phyloP scores from a whole-genome alignment of 192 early-diverging fungal genomes.

The Coemansia sp. region DNA sequence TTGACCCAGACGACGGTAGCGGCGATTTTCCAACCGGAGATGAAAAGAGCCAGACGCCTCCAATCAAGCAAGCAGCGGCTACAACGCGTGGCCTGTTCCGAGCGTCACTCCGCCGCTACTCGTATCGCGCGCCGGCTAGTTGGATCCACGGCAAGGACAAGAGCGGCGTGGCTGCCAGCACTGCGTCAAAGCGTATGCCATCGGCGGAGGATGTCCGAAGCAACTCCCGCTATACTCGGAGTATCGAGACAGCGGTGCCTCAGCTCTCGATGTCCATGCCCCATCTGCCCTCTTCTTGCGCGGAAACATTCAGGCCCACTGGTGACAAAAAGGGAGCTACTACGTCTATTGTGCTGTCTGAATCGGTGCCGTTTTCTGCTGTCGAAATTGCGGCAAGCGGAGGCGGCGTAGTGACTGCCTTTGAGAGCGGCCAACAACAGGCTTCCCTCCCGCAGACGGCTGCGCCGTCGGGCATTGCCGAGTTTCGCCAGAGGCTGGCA shows the following conservation, averaged over 20 bases:
- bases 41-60: neutral
- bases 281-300: constrained; percentile 2
- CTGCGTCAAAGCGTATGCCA: neutral
- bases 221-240: neutral
- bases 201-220: neutral
- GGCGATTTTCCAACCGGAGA: neutral
- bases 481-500: constrained; percentile 3
- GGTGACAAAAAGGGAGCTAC: too few relatives aligned
- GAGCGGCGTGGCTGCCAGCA: neutral
- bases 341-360: neutral
- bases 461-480: neutral
- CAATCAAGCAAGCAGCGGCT: neutral
- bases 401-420: neutral
- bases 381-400: neutral
- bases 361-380: neutral
- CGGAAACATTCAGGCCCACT: neutral
- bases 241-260: neutral
- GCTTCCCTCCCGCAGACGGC: neutral
- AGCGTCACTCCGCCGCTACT: constrained; percentile 3
- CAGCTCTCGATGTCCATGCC: constrained; percentile 25
- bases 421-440: neutral
- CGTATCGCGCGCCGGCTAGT: neutral
- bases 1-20: neutral
- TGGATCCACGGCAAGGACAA: neutral
- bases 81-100: neutral